Evolutionary conservation across 2,329 filamentous ascomycete species (phyloP), one percentile per base, ranked within the genome.

Genomic region (Phaeomoniella chlamydospora): DNA sequence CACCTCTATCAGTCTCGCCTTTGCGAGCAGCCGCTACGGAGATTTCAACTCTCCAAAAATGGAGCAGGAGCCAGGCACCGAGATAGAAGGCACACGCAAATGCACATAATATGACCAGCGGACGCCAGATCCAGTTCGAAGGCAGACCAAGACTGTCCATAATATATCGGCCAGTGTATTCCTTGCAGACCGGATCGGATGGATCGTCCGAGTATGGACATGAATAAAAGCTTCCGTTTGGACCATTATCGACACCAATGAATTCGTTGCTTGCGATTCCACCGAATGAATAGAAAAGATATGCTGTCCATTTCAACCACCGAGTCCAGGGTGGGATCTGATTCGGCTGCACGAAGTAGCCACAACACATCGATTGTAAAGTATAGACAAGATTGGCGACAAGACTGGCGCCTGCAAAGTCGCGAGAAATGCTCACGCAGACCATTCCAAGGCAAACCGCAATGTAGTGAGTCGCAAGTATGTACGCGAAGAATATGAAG

Each of bases 321-420:
- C 80, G 67, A n/a, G 84, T 72, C 46, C 85, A 87, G 1, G 86
- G 63, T 0, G 81, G 79, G 3, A 87, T 80, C 4, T 76, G 74
- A 36, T 81, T 73, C 9, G 68, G 66, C 51, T 86, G 80, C 11
- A 86, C 73, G 44, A 87, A 86, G 53, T 78, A 85, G 1, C 81
- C 81, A 43, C 80, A 84, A 0, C 75, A 75, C 61, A 85, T 74
- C 2, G 71, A 78, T 49, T 87, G 81, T 14, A 86, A 44, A 0
- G 81, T 87, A 45, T 77, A 86, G 0, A 67, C 70, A 33, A 86
- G 56, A 45, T 87, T 87, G 6, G 73, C 79, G 33, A 84, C 74
- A 15, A 87, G 51, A 47, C 74, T 80, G 1, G 80, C 80, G 0
- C 74, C 74, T 0, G 80, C 68, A 49, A 87, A 86, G 42, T 76